phyloP scores from a whole-genome alignment of 371 early-diverging fungal species.

The Batkoa obscura region DNA sequence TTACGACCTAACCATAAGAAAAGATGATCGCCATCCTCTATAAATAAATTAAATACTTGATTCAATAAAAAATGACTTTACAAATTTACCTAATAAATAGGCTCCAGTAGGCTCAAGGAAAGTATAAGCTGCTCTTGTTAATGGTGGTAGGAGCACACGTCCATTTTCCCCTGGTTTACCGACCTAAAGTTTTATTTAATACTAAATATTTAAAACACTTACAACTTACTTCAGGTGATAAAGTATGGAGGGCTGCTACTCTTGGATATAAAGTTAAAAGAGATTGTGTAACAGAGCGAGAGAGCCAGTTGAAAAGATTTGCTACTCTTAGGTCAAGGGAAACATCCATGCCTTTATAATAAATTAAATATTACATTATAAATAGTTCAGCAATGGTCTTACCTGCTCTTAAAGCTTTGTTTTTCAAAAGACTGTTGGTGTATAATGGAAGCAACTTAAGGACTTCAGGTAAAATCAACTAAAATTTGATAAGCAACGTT shows the following conservation, averaged over 20 bases:
- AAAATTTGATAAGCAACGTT: neutral
- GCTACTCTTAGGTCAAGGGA: conserved; percentile 56
- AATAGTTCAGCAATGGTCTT: conserved; percentile 10
- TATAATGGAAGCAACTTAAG: conserved; percentile 90
- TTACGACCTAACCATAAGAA: conserved; percentile 77
- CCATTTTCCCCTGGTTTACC: conserved; percentile 19
- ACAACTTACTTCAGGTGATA: conserved; percentile 29
- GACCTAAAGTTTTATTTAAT: conserved; percentile 8
- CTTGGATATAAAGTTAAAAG: conserved; percentile 70
- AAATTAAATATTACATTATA: conserved; percentile 1
- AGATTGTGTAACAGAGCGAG: conserved; percentile 40
- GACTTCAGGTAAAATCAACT: conserved; percentile 84
- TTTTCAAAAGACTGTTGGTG: conserved; percentile 63
- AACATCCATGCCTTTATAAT: conserved; percentile 25
- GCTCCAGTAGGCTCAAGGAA: conserved; percentile 36
- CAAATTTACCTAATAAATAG: conserved; percentile 11
- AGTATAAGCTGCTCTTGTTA: conserved; percentile 54
- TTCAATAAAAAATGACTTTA: neutral
- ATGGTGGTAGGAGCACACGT: conserved; percentile 32
- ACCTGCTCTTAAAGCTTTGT: conserved; percentile 47
- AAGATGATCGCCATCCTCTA: conserved; percentile 62
- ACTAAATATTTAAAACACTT: neutral
- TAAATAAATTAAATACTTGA: neutral
- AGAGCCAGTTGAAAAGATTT: conserved; percentile 50
- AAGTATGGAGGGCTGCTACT: conserved; percentile 43